Conservation (phyloP, 768 basidiomycete genomes). For the Amylocystis lapponica region DNA sequence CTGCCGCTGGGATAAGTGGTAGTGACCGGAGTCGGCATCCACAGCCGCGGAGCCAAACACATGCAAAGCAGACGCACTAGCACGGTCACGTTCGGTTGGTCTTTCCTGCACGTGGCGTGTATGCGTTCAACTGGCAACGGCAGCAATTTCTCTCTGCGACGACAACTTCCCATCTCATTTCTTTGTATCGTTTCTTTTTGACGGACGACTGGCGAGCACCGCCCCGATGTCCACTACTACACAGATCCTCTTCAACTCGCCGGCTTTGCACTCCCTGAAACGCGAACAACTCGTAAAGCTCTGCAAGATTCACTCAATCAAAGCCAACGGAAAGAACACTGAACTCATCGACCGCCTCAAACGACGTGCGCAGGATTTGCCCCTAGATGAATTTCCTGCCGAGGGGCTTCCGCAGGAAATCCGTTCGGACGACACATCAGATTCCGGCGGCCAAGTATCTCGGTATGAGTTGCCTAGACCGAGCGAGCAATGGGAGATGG, state of each 20-base stretch:
- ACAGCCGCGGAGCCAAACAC: not conserved
- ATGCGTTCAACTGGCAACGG: not conserved
- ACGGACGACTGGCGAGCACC: not conserved
- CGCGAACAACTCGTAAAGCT: slow-evolving; percentile 80
- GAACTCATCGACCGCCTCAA: slow-evolving; percentile 69
- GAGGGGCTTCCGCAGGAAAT: not conserved
- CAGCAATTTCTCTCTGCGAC: not conserved
- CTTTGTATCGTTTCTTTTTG: not conserved
- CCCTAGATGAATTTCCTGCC: slow-evolving; percentile 31
- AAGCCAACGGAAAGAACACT: slow-evolving; percentile 73
- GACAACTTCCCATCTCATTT: not conserved
- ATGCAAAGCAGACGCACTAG: not conserved
- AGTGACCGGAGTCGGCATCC: too few species aligned
- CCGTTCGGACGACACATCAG: too few species aligned
- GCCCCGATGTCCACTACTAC: slow-evolving; percentile 70
- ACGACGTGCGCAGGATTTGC: slow-evolving; percentile 59
- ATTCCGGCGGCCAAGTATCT: too few species aligned
- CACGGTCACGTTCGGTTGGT: too few species aligned
- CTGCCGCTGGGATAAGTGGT: too few species aligned
- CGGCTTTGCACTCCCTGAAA: slow-evolving; percentile 77
- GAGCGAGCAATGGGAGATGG: slow-evolving; percentile 79
- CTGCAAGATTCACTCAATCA: slow-evolving; percentile 78
- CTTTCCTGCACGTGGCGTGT: not conserved
- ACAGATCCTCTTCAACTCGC: slow-evolving; percentile 79
- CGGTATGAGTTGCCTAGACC: slow-evolving; percentile 53